Conservation (phyloP, 306 rosid genomes). For the Pachyrhizus erosus region DNA sequence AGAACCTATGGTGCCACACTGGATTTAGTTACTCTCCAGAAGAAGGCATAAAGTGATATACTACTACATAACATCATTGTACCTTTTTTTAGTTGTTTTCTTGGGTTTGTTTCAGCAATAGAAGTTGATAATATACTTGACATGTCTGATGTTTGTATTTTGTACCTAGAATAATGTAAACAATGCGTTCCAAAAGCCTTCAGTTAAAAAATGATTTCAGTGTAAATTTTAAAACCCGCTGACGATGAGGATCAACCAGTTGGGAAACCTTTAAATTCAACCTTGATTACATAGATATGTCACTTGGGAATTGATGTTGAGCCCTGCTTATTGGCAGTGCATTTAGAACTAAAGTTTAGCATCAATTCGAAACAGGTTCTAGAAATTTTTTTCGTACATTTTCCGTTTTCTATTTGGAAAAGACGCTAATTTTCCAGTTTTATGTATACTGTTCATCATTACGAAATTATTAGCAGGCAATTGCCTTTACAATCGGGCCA, state of each 20-base stretch:
- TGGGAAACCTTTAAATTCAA: neutral
- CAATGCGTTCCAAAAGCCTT: neutral
- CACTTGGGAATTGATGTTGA: neutral
- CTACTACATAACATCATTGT: neutral
- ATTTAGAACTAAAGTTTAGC: too few relatives aligned
- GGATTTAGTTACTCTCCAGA: conserved; percentile 66
- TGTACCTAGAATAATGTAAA: conserved; percentile 32
- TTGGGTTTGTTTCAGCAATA: conserved; percentile 25
- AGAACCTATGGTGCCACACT: conserved; percentile 62
- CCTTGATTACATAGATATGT: neutral
- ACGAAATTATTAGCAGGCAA: too few relatives aligned
- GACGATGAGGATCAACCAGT: neutral
- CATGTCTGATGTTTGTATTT: conserved; percentile 27
- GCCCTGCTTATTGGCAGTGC: too few relatives aligned
- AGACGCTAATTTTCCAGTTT: too few relatives aligned
- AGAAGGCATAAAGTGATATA: conserved; percentile 45
- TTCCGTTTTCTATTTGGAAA: too few relatives aligned
- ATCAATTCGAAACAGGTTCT: too few relatives aligned
- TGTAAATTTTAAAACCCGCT: neutral
- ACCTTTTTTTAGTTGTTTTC: neutral
- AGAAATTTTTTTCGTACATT: too few relatives aligned
- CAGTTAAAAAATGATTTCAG: neutral
- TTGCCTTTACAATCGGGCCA: too few relatives aligned
- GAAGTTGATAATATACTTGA: neutral
- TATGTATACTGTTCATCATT: too few relatives aligned